Evolutionary conservation across 1,284 basidiomycete genomes (phyloP).

Genomic region (Cryptococcus maquisensis): DNA sequence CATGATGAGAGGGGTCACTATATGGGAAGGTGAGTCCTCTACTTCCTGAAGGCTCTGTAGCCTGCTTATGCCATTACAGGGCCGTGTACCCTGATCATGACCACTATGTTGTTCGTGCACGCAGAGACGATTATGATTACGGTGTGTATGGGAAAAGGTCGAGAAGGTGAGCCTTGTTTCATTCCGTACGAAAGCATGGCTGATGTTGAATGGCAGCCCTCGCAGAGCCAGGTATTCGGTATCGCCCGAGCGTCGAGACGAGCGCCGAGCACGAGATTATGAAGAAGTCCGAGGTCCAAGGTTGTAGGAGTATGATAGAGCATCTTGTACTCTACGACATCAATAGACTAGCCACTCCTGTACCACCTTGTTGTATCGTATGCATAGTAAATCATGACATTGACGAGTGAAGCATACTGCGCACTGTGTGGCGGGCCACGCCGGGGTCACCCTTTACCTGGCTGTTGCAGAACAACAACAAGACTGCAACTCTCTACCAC

Average conservation of each 20-base stretch:
- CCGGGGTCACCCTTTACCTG: not conserved
- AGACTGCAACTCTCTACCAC: not conserved
- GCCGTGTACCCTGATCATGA: too few species aligned
- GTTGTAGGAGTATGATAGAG: not conserved
- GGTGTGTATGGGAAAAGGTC: not conserved
- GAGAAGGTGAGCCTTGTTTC: not conserved
- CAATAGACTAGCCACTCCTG: too few species aligned
- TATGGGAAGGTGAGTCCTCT: too few species aligned
- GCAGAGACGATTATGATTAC: not conserved
- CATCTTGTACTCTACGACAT: not conserved
- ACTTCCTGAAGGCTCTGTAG: too few species aligned
- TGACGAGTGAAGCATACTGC: too few species aligned
- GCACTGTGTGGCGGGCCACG: too few species aligned
- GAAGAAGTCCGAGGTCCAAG: conserved; percentile 16
- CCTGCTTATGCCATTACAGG: too few species aligned
- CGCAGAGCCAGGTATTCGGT: conserved; percentile 26
- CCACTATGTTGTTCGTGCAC: too few species aligned
- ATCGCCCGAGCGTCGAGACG: conserved; percentile 36
- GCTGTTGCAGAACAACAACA: not conserved
- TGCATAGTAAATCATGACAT: not conserved
- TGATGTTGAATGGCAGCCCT: conserved; percentile 7
- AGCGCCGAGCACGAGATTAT: conserved; percentile 17
- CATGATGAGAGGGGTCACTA: too few species aligned
- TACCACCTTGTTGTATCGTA: not conserved
- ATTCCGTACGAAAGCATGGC: not conserved